Evolutionary conservation across 257 asterid species (phyloP), one percentile per base, ranked within the genome.

Genomic region (Solanum chaucha): DNA sequence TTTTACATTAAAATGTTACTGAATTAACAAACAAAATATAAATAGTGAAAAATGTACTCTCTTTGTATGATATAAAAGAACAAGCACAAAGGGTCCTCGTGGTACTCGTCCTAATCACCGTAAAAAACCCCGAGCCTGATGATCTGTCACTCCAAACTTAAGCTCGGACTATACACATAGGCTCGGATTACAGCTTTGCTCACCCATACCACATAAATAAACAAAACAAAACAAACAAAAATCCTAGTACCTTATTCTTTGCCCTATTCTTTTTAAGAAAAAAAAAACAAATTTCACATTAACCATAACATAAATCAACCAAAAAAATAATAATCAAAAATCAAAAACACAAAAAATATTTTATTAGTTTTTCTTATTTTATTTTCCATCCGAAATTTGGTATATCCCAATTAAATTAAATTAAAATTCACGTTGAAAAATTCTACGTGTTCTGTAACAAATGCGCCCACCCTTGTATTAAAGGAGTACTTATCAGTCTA

Each of bases 121-220:
- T 48, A 59, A 85, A 38, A 40, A 2, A 36, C 0, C 28, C 89
- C 90, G 68, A 90, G 26, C 92, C 91, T 73, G 46, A 26, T 75
- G 55, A 59, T 28, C 88, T 88, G 93, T 74, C 86, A 19, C 30
- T n/a, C 91, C 91, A 88, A 94, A 86, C 91, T 95, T 85, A 59
- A 84, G 82, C 75, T 71, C 36, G 34, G 10, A 1, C 12, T 4
- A 32, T 84, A 92, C 94, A 91, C 92, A 89, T 88, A 93, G 98
- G 93, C 90, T 90, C 93, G 98, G 98, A 92, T 93, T 91, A 61
- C 97, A 96, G 95, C 93, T 36, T 87, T 87, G 89, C 38, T 44
- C 36, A 44, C 92, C 91, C 75, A 87, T 2, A 86, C 91, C 90
- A 44, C 48, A 55, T 35, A 64, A 64, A 22, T 34, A 32, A 71